These are phyloP conservation scores for Plicaturopsis crispa DNA, from an alignment of 768 basidiomycete species.

Conservation along the genomic window DNA sequence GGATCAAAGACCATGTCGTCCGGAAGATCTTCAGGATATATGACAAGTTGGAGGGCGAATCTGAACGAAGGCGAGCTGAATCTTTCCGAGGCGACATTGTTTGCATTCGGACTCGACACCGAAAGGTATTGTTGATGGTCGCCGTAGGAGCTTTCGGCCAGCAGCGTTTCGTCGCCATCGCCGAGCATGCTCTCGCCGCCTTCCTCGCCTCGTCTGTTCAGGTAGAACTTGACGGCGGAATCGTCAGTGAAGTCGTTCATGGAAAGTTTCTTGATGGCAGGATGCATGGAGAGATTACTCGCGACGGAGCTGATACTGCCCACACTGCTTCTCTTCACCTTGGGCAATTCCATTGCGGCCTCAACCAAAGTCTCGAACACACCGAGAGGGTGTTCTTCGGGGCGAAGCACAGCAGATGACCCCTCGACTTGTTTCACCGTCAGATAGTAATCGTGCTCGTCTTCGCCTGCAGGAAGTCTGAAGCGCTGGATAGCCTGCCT, in stretches of 20 bases:
- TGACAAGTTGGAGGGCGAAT: conserved; percentile 81
- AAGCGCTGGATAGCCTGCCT: conserved; percentile 94
- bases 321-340: conserved; percentile 88
- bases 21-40: conserved; percentile 87
- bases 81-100: conserved; percentile 55
- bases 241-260: conserved; percentile 99
- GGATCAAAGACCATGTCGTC: conserved; percentile 95
- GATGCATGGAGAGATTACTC: conserved; percentile 89
- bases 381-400: conserved; percentile 75
- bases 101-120: conserved; percentile 26
- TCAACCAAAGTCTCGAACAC: conserved; percentile 85
- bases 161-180: conserved; percentile 34
- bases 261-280: conserved; percentile 86
- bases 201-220: conserved; percentile 52
- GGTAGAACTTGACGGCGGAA: conserved; percentile 92
- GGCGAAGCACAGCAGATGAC: conserved; percentile 63
- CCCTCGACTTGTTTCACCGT: conserved; percentile 93
- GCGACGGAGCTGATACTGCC: conserved; percentile 92
- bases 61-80: conserved; percentile 79
- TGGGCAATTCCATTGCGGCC: conserved; percentile 72
- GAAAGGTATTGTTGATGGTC: conserved; percentile 31
- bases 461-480: conserved; percentile 60
- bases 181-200: conserved; percentile 18
- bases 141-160: conserved; percentile 26
- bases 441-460: conserved; percentile 68